Percentiles rank a stretch among this genome's conserved stretches.
Evolutionary conservation across 2,329 filamentous ascomycete genomes (phyloP).

Genomic region (Arachnomyces sp.): DNA sequence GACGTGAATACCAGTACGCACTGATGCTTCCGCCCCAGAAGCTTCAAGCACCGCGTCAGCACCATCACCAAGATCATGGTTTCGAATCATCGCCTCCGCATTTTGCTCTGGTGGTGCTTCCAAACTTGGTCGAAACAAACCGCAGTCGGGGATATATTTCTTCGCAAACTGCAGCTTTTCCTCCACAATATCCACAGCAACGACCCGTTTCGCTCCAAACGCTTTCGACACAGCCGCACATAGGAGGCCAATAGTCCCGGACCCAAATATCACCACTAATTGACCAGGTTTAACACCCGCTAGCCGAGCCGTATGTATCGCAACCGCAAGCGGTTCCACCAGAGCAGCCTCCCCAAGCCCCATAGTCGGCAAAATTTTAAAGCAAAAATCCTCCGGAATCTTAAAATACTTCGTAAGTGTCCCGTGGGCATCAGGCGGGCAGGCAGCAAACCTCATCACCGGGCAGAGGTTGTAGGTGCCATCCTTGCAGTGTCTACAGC

Average conservation of each 20-base stretch:
- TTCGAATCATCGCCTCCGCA: conserved; percentile 23
- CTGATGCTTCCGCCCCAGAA: conserved; percentile 36
- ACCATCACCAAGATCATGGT: conserved; percentile 30
- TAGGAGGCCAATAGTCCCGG: conserved; percentile 56
- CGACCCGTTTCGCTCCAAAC: conserved; percentile 53
- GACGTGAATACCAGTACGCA: conserved; percentile 38
- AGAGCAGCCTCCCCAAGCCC: conserved; percentile 38
- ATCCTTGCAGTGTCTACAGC: conserved; percentile 28
- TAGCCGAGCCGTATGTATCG: conserved; percentile 38
- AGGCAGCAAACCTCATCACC: conserved; percentile 34
- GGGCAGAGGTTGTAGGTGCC: conserved; percentile 37
- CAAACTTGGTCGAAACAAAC: no score
- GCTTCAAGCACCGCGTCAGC: conserved; percentile 37
- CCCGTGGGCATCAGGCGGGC: conserved; percentile 30
- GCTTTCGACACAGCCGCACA: conserved; percentile 57
- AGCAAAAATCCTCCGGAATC: conserved; percentile 32
- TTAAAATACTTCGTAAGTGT: conserved; percentile 32
- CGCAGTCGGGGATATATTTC: no score
- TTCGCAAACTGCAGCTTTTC: conserved; percentile 52
- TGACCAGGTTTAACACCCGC: conserved; percentile 34
- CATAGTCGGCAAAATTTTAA: conserved; percentile 30
- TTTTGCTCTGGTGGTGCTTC: conserved; percentile 14
- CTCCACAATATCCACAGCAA: conserved; percentile 54
- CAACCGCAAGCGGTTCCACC: conserved; percentile 43
- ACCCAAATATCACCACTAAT: conserved; percentile 52